Evolutionary conservation across 768 basidiomycete species (phyloP), one percentile per base, ranked within the genome.

Genomic region (Postia placenta): DNA sequence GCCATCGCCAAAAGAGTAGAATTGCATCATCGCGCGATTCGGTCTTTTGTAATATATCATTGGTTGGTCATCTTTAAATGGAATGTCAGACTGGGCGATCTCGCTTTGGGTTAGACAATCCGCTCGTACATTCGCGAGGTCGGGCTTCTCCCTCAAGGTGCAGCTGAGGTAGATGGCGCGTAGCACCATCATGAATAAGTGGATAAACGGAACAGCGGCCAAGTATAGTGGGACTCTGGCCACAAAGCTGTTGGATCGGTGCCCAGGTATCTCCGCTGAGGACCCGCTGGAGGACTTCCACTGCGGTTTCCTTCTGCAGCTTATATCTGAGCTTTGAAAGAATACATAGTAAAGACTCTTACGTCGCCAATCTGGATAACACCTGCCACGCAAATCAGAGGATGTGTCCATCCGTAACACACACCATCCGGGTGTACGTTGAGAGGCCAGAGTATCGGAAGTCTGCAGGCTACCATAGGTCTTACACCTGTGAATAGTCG

Each of bases 351-450:
- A n/a, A 48, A 0, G 17, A 11, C 30, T 47, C 67, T 49, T 55
- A 76, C 75, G 30, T 64, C 53, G 2, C 58, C 51, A 2, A 55
- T 60, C 9, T 67, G 56, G 15, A 82, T 42, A 24, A 80, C 66
- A 2, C 81, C 81, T 14, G 73, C 78, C 14, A 83, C 72, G 56
- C 78, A 80, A 2, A 75, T 60, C 2, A 66, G 60, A 25, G 76
- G 76, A 11, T 55, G 56, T 6, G 64, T 52, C 83, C 83, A 85
- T 9, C 83, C 83, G 57, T 81, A 85, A 54, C n/a, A 74, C 73
- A 45, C 78, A 69, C 2, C 82, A 80, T 19, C 60, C 40, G 23
- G 25, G 9, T 15, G 30, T 33, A 7, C 30, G 15, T 33, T 33
- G 30, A 33, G 30, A 15, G 30, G 30, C 30, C 30, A 33, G 7